Percentiles rank a stretch among this genome's conserved stretches.
Conservation (phyloP, 495 filamentous ascomycete genomes). For the Hypoxylon rickii region DNA sequence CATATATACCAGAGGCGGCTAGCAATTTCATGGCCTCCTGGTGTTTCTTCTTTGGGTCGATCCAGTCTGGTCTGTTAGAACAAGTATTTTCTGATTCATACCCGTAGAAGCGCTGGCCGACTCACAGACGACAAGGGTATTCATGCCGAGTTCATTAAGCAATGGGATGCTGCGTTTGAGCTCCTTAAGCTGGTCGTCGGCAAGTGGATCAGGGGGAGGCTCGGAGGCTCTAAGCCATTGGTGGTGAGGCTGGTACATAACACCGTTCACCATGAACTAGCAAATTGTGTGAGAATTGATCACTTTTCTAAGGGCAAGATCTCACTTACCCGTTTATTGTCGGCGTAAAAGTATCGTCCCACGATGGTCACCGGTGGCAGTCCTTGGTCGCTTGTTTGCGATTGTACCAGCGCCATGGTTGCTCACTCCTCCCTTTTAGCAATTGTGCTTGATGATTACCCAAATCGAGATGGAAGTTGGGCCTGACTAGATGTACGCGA, state of each 20-base stretch:
- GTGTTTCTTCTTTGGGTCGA: conserved; percentile 67
- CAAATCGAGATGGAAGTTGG: background rate
- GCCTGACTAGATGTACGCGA: background rate
- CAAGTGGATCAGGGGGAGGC: conserved; percentile 52
- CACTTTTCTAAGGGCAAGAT: background rate
- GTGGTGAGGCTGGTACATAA: conserved; percentile 61
- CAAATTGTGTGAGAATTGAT: too few species aligned
- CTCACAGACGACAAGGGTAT: conserved; percentile 63
- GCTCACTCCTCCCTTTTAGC: background rate
- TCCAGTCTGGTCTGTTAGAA: conserved; percentile 50
- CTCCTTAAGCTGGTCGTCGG: conserved; percentile 48
- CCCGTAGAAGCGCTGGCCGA: background rate
- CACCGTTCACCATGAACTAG: conserved; percentile 68
- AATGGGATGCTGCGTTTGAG: conserved; percentile 68
- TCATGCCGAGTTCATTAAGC: conserved; percentile 64
- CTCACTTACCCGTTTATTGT: conserved; percentile 18
- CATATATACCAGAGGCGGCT: conserved; percentile 73
- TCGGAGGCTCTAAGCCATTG: conserved; percentile 40
- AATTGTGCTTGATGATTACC: background rate
- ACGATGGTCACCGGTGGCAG: conserved; percentile 17
- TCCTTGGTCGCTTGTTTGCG: background rate
- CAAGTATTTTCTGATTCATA: conserved; percentile 2
- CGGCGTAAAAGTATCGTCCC: conserved; percentile 26
- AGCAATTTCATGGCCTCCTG: conserved; percentile 67
- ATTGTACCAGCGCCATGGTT: conserved; percentile 6